Percentiles rank a stretch among this genome's conserved stretches.
Evolutionary conservation across 2,329 filamentous ascomycete genomes (phyloP).

Genomic region (Alternaria burnsii): DNA sequence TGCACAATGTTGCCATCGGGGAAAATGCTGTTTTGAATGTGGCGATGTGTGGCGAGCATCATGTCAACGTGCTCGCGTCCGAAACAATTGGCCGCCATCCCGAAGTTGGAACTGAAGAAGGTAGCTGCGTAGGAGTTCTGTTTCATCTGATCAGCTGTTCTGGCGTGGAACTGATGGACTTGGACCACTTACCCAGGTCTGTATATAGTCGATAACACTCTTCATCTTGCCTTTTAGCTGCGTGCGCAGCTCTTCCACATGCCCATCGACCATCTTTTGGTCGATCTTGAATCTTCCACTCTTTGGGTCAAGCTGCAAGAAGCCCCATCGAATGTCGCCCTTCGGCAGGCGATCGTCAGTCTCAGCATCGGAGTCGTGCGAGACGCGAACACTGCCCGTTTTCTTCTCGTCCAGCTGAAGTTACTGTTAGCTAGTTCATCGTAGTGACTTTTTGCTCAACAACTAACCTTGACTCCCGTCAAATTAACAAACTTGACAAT

Average conservation of each 20-base stretch:
- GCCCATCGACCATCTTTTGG: constrained; percentile 42
- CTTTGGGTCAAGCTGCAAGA: constrained; percentile 37
- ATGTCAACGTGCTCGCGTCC: constrained; percentile 62
- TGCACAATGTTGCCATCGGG: constrained; percentile 43
- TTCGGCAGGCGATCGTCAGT: constrained; percentile 37
- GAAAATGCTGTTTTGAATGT: constrained; percentile 61
- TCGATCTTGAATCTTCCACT: constrained; percentile 46
- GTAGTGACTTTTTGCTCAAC: not conserved
- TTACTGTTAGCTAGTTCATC: not conserved
- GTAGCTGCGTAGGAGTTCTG: constrained; percentile 64
- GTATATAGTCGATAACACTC: constrained; percentile 46
- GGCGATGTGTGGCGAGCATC: constrained; percentile 61
- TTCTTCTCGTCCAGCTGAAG: constrained; percentile 52
- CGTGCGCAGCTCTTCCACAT: constrained; percentile 40
- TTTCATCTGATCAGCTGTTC: constrained; percentile 25
- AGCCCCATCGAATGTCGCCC: constrained; percentile 46
- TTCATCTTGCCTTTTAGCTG: constrained; percentile 42
- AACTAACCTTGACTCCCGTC: constrained; percentile 51
- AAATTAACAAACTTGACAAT: constrained; percentile 55
- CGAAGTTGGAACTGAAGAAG: constrained; percentile 65
- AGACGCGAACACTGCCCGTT: constrained; percentile 53
- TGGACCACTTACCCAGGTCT: constrained; percentile 22
- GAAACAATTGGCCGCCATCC: constrained; percentile 61
- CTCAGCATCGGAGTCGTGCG: constrained; percentile 4
- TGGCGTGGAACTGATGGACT: not conserved